Evolutionary conservation across 306 rosid genomes (phyloP), one percentile per base, ranked within the genome.

Genomic region (Luffa acutangula): DNA sequence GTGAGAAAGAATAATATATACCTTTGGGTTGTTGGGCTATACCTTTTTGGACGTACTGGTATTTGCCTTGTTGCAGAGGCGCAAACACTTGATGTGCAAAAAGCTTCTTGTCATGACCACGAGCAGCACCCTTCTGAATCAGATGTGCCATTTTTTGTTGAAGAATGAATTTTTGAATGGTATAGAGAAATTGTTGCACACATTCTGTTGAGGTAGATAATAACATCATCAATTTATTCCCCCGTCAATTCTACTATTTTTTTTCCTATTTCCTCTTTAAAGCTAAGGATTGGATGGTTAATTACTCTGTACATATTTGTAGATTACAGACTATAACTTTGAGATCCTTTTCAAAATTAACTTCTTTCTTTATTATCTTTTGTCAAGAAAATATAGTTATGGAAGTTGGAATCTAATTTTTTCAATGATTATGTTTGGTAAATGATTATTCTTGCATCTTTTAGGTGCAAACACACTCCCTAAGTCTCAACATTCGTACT

Each of bases 1-100:
- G n/a, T n/a, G n/a, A n/a, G n/a, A n/a, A n/a, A n/a, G n/a, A n/a
- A n/a, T n/a, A n/a, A n/a, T n/a, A n/a, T n/a, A n/a, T n/a, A n/a
- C n/a, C n/a, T n/a, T n/a, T n/a, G n/a, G n/a, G n/a, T n/a, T n/a
- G n/a, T n/a, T n/a, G n/a, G n/a, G n/a, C n/a, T n/a, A n/a, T n/a
- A n/a, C n/a, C n/a, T n/a, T n/a, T n/a, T n/a, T n/a, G n/a, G n/a
- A n/a, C n/a, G n/a, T n/a, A n/a, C n/a, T n/a, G n/a, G n/a, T n/a
- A n/a, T n/a, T n/a, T n/a, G n/a, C n/a, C n/a, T n/a, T 80, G 83
- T 84, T 95, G 89, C 98, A 92, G 89, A 89, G 96, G 81, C 97
- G 97, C 64, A 95, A 95, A 79, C 90, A 95, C 90, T 88, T 95
- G 87, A 90, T 95, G 98, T 77, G 88, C 87, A 95, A 92, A 87